phyloP scores from a whole-genome alignment of 129 eudicot genomes.

The Heracleum sosnowskyi region DNA sequence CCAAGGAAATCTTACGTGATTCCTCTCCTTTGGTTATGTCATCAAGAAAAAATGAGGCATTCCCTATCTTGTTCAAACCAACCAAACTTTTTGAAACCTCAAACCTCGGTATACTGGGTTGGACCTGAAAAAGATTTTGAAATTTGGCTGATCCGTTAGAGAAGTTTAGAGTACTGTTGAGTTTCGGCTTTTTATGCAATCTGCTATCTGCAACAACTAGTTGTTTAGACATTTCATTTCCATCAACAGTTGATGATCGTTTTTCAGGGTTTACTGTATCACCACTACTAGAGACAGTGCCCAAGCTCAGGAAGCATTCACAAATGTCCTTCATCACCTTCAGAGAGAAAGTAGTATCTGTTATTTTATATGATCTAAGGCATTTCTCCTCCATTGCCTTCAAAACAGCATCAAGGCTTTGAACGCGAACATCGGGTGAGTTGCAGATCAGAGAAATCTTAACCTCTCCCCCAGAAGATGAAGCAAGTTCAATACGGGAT shows the following conservation, averaged over 20 bases:
- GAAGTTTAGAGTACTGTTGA: background rate
- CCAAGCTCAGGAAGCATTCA: conserved; percentile 21
- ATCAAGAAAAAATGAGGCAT: conserved; percentile 13
- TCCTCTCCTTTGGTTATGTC: conserved; percentile 55
- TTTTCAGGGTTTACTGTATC: conserved; percentile 6
- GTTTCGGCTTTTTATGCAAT: background rate
- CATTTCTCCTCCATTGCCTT: conserved; percentile 25
- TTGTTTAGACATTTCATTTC: conserved; percentile 7
- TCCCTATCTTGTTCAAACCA: background rate
- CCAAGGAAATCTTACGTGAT: conserved; percentile 25
- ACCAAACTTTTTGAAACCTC: conserved; percentile 17
- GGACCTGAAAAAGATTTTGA: conserved; percentile 12
- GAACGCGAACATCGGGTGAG: conserved; percentile 21
- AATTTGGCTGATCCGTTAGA: conserved; percentile 9
- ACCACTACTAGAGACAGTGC: conserved; percentile 12
- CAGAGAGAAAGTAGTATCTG: conserved; percentile 23
- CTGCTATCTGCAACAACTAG: conserved; percentile 1
- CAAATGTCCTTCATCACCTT: conserved; percentile 34
- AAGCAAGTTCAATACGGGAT: conserved; percentile 34
- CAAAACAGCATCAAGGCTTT: conserved; percentile 29
- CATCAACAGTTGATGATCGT: conserved; percentile 10
- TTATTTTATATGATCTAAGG: conserved; percentile 16
- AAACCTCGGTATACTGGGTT: conserved; percentile 25
- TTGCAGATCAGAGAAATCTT: conserved; percentile 27
- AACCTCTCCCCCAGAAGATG: conserved; percentile 37